Evolutionary conservation across 345 rosid species (phyloP).

Genomic region (Dipteronia dyeriana): DNA sequence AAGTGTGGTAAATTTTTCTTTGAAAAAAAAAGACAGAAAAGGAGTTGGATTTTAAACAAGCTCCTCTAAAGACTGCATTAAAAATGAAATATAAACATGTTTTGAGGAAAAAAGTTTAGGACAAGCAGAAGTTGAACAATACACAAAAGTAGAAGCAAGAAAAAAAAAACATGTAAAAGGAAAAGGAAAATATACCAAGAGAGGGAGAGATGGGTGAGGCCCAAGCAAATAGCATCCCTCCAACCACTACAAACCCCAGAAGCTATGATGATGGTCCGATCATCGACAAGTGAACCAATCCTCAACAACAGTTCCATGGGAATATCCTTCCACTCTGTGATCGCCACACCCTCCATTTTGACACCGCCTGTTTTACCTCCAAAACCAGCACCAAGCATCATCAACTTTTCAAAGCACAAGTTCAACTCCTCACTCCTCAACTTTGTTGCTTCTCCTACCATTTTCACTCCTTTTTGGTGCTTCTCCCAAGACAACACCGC

Average conservation of each 20-base stretch:
- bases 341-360: conserved; percentile 55
- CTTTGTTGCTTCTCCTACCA: conserved; percentile 39
- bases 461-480: conserved; percentile 3
- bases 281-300: conserved; percentile 75
- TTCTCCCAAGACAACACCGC: conserved; percentile 28
- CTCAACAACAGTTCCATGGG: conserved; percentile 79
- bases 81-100: too few species aligned
- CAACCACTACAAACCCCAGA: conserved; percentile 90
- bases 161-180: not conserved
- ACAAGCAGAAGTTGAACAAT: too few species aligned
- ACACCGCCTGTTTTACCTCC: not conserved
- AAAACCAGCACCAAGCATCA: conserved; percentile 37
- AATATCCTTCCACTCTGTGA: conserved; percentile 84
- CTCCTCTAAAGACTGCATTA: too few species aligned
- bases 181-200: conserved; percentile 55
- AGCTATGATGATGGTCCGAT: conserved; percentile 71
- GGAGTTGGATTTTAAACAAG: too few species aligned
- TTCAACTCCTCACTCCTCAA: conserved; percentile 53
- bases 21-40: too few species aligned
- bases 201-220: conserved; percentile 77
- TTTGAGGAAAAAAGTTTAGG: too few species aligned
- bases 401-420: conserved; percentile 59
- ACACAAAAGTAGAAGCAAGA: not conserved
- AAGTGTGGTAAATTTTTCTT: too few species aligned
- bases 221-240: conserved; percentile 85